phyloP scores from a whole-genome alignment of 2,329 filamentous ascomycete species.

The Purpureocillium lavendulum region DNA sequence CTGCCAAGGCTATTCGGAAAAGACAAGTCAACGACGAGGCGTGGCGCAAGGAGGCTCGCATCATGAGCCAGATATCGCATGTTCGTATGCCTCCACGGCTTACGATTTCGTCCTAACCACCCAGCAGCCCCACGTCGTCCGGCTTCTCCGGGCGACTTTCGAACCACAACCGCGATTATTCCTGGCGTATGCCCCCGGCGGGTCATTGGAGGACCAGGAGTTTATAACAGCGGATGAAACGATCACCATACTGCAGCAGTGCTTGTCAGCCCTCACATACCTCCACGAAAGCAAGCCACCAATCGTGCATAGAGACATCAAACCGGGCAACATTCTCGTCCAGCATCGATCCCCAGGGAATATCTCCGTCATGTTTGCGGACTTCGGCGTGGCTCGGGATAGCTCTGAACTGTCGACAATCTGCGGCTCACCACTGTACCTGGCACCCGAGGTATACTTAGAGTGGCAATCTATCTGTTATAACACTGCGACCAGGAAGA shows the following conservation, averaged over 20 bases:
- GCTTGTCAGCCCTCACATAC: conserved; percentile 9
- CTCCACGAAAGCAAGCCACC: conserved; percentile 6
- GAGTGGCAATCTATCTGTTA: not conserved
- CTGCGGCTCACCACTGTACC: conserved; percentile 84
- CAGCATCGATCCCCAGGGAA: conserved; percentile 60
- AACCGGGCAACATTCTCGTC: conserved; percentile 84
- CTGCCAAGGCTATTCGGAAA: not conserved
- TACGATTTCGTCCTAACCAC: not conserved
- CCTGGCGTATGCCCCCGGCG: conserved; percentile 7
- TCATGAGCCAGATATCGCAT: conserved; percentile 12
- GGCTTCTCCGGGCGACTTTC: not conserved
- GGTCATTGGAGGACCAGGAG: conserved; percentile 1
- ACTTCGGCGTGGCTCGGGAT: conserved; percentile 92
- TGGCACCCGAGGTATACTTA: conserved; percentile 69
- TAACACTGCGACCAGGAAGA: conserved; percentile 30
- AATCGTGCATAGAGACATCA: conserved; percentile 90
- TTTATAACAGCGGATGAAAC: conserved; percentile 7
- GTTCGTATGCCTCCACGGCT: conserved; percentile 2
- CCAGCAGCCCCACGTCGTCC: conserved; percentile 8
- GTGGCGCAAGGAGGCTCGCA: conserved; percentile 12
- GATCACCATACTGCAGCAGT: conserved; percentile 7
- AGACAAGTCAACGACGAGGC: not conserved
- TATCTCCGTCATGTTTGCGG: conserved; percentile 74
- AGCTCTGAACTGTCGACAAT: conserved; percentile 86
- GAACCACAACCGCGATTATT: conserved; percentile 2